Evolutionary conservation across 1,139 yeast species (phyloP), one percentile per base, ranked within the genome.

Genomic region (Geotrichum armillariae): DNA sequence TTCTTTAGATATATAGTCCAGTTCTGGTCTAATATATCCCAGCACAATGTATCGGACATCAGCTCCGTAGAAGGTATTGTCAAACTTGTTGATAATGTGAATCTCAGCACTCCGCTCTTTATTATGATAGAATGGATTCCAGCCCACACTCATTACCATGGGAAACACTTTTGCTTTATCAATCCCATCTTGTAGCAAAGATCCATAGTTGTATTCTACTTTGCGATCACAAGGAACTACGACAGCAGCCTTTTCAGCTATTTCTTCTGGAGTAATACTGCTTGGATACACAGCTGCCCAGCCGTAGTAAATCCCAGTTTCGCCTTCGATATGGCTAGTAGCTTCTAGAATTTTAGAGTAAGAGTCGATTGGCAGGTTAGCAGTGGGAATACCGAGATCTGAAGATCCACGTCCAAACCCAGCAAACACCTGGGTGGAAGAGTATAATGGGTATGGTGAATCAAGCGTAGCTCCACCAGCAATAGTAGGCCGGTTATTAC

Each of bases 391-490:
- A 0, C 98, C 98, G 44, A 94, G 74, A 60, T 90, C 96, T 0
- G 94, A 70, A 0, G 96, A 88, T 0, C 99, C 99, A 53, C 99
- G 77, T 3, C 99, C 99, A 68, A 88, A 93, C 0, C 99, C 99
- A 39, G 93, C 78, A 21, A 87, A 78, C 34, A 93, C 81, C 33
- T 73, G 71, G 7, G 89, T 61, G 20, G 43, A 23, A 8, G 80
- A 76, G 1, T 68, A 63, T 1, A 89, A 71, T 0, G 99, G 98
- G 60, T 66, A 91, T 8, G 95, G 96, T 0, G 66, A 41, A 34
- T 55, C 58, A 1, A 88, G 86, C 0, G 59, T 45, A 0, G 70
- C 75, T 3, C 91, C 86, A 1, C 73, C 73, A 1, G 60, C 70
- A 25, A 67, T 59, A 35, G 45, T 25, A 3, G 70, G 70, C 18